These are phyloP conservation scores for Rhipidocladum racemiflorum DNA, from an alignment of 176 grass and related monocot genomes.

Conservation along the genomic window DNA sequence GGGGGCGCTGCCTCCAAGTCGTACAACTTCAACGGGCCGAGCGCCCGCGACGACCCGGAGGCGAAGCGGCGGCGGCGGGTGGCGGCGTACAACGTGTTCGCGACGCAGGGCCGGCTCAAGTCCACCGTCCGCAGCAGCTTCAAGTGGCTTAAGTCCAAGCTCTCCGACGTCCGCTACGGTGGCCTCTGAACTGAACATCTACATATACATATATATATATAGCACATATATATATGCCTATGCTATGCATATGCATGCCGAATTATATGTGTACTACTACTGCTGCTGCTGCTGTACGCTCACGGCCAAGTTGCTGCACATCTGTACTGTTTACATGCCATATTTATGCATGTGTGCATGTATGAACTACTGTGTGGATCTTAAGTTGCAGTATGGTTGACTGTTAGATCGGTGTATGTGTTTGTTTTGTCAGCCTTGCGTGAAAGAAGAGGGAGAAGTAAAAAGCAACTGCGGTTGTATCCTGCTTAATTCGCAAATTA, in stretches of 20 bases:
- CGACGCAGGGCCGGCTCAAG: constrained; percentile 79
- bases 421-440: constrained; percentile 14
- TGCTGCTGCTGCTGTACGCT: background rate
- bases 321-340: constrained; percentile 28
- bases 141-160: constrained; percentile 99
- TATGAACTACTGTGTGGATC: constrained; percentile 26
- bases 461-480: background rate
- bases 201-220: background rate
- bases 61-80: constrained; percentile 83
- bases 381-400: background rate
- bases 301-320: constrained; percentile 23
- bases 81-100: constrained; percentile 90
- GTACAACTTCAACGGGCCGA: constrained; percentile 88
- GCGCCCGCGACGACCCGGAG: constrained; percentile 71
- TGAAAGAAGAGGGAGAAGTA: background rate
- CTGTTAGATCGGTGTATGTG: constrained; percentile 20
- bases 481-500: constrained; percentile 4
- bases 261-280: background rate
- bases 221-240: background rate
- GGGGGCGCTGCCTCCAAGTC: constrained; percentile 38
- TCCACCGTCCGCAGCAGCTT: constrained; percentile 68
- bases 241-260: constrained; percentile 9
- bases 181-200: constrained; percentile 35
- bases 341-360: constrained; percentile 12
- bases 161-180: constrained; percentile 74